A percentile compares a stretch with the other conserved stretches of the same genome.
Conservation (phyloP, 176 grass and related monocot species). For the Secale cereale region DNA sequence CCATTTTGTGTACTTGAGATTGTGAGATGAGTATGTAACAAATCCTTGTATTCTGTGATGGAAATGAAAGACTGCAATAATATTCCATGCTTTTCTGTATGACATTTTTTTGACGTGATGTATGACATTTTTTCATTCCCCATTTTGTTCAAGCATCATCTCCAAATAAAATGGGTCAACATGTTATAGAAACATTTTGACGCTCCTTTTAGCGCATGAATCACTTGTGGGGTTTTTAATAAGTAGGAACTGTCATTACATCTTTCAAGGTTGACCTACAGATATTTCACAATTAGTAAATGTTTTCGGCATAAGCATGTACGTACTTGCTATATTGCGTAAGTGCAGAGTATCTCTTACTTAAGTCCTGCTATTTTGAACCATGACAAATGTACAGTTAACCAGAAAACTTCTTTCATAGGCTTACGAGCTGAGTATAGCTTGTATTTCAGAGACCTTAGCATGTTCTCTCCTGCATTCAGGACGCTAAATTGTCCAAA, state of each 20-base stretch:
- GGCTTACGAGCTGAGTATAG: slow-evolving; percentile 54
- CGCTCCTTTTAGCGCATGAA: slow-evolving; percentile 56
- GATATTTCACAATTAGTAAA: slow-evolving; percentile 11
- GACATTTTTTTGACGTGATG: too few relatives aligned
- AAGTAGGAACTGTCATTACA: slow-evolving; percentile 83
- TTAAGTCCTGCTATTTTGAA: slow-evolving; percentile 59
- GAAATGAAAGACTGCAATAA: too few relatives aligned
- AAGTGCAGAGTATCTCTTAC: slow-evolving; percentile 10
- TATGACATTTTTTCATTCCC: too few relatives aligned
- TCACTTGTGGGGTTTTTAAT: slow-evolving; percentile 45
- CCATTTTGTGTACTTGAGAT: too few relatives aligned
- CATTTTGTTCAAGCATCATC: too few relatives aligned
- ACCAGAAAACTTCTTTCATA: slow-evolving; percentile 82
- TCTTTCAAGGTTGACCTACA: slow-evolving; percentile 69
- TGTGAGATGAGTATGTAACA: too few relatives aligned
- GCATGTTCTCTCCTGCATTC: slow-evolving; percentile 46
- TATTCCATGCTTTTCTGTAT: too few relatives aligned
- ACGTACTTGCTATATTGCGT: not conserved
- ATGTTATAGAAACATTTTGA: slow-evolving; percentile 56
- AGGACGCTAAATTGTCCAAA: slow-evolving; percentile 58
- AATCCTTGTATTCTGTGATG: too few relatives aligned
- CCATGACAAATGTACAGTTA: slow-evolving; percentile 61
- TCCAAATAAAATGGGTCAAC: too few relatives aligned
- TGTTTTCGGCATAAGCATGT: not conserved
- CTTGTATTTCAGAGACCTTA: slow-evolving; percentile 64